Evolutionary conservation across 83 land plant genomes (phyloP).

Genomic region (Diphasiastrum complanatum): DNA sequence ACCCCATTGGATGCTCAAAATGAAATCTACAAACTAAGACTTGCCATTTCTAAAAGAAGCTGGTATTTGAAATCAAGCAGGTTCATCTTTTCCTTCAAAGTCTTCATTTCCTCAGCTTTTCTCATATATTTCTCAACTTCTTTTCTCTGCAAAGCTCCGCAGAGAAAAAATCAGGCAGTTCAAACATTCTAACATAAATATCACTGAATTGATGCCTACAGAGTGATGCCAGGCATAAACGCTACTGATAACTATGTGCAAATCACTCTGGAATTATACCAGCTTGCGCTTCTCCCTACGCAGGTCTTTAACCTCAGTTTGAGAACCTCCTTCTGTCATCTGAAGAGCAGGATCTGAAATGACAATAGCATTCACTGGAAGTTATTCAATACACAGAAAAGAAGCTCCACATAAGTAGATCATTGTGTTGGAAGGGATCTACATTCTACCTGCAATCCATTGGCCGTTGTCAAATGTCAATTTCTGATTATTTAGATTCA

Average conservation of each 20-base stretch:
- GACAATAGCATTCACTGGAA: slow-evolving; percentile 2
- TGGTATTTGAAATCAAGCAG: slow-evolving; percentile 38
- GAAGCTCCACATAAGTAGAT: neutral
- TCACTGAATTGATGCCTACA: neutral
- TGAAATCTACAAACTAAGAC: too few species aligned
- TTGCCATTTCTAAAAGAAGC: slow-evolving; percentile 34
- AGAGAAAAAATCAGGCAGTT: neutral
- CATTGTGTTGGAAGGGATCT: neutral
- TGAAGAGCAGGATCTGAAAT: slow-evolving; percentile 14
- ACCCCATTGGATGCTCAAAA: too few species aligned
- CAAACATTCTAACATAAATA: neutral
- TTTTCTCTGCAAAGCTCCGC: slow-evolving; percentile 17
- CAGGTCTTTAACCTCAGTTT: too few species aligned
- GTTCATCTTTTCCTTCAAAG: slow-evolving; percentile 34
- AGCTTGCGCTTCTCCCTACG: slow-evolving; percentile 28
- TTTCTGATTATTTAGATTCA: slow-evolving; percentile 18
- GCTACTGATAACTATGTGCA: neutral
- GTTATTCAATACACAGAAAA: neutral
- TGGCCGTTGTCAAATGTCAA: slow-evolving; percentile 28
- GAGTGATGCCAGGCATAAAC: neutral
- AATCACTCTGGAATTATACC: slow-evolving; percentile 2
- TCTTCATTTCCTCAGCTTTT: slow-evolving; percentile 33
- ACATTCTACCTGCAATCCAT: slow-evolving; percentile 29
- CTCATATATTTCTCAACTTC: slow-evolving; percentile 23
- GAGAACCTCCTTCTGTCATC: slow-evolving; percentile 22